phyloP scores from a whole-genome alignment of 2,329 filamentous ascomycete genomes.

The Colletotrichum tropicicola region DNA sequence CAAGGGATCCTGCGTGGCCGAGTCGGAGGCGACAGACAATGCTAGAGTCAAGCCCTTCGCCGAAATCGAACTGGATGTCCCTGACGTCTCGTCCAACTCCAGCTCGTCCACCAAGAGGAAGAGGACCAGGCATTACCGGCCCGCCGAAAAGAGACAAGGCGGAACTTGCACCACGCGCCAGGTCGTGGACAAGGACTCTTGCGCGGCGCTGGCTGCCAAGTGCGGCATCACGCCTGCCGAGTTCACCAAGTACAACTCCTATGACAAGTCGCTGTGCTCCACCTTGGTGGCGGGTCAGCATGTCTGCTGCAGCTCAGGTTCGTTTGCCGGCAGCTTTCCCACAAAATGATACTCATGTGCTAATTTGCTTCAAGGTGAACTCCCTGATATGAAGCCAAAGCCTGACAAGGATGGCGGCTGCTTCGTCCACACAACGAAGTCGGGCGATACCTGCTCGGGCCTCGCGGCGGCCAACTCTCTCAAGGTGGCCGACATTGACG shows the following conservation, averaged over 20 bases:
- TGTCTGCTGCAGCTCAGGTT: slow-evolving; percentile 46
- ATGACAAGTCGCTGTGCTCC: slow-evolving; percentile 33
- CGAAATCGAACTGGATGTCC: too few species aligned
- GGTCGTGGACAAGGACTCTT: slow-evolving; percentile 34
- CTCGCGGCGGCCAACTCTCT: slow-evolving; percentile 43
- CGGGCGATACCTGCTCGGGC: slow-evolving; percentile 42
- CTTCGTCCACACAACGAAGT: slow-evolving; percentile 39
- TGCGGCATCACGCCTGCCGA: background rate
- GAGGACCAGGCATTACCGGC: too few species aligned
- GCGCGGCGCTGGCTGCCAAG: background rate
- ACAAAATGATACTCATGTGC: too few species aligned
- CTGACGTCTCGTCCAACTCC: too few species aligned
- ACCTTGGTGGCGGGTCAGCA: slow-evolving; percentile 38
- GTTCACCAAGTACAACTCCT: background rate
- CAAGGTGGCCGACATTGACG: slow-evolving; percentile 42
- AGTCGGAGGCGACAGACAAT: too few species aligned
- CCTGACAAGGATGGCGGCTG: slow-evolving; percentile 38
- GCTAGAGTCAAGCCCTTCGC: too few species aligned
- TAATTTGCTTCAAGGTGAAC: slow-evolving; percentile 29
- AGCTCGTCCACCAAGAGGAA: too few species aligned
- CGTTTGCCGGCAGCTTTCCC: too few species aligned
- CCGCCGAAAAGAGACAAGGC: too few species aligned
- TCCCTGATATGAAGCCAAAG: slow-evolving; percentile 40
- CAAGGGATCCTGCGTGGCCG: too few species aligned
- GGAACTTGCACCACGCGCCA: slow-evolving; percentile 37